Base-by-base conservation (phyloP, 768 basidiomycete species). In the Boletus fagicola region DNA sequence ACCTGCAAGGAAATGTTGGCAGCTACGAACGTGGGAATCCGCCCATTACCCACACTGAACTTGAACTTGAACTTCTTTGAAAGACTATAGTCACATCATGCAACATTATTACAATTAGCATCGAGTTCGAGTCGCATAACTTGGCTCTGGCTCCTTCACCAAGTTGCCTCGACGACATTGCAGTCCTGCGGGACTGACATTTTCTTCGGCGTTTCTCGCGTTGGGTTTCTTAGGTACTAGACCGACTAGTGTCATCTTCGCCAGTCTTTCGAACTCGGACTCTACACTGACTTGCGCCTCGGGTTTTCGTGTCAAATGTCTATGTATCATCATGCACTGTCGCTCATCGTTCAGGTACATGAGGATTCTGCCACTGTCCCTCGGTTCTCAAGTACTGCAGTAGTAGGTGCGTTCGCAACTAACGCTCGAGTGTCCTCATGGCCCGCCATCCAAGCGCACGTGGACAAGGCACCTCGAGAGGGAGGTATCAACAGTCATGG, bases 21-120 rank as follows among this genome's bases (percentile, higher is more conserved):
- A 24, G 36, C n/a, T 16, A 5, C 20, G 18, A 40, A 26, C 49
- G 60, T 61, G 60, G 45, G 60, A 61, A 54, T 4, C 22, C 11
- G 38, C 16, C 15, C 36, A 31, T n/a, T n/a, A n/a, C n/a, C n/a
- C n/a, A n/a, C n/a, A n/a, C n/a, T n/a, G n/a, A n/a, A n/a, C n/a
- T n/a, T n/a, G n/a, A n/a, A 13, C 33, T 35, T 35, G 3, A 35
- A 35, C 33, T 35, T 35, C 33, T 35, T 35, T 5, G 9, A n/a
- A n/a, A 33, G 31, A 33, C 31, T 33, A n/a, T n/a, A 26, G 26
- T 26, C 26, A 31, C 31, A 10, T n/a, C 31, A 33, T 33, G 31
- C 31, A 33, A 12, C 31, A 33, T 33, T 2, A 33, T 33, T 12
- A 15, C 35, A 35, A 35, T 35, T 35, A 35, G 15, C 15, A 16